Conservation (phyloP, 208 protist genomes). For the Porcisia hertigi region DNA sequence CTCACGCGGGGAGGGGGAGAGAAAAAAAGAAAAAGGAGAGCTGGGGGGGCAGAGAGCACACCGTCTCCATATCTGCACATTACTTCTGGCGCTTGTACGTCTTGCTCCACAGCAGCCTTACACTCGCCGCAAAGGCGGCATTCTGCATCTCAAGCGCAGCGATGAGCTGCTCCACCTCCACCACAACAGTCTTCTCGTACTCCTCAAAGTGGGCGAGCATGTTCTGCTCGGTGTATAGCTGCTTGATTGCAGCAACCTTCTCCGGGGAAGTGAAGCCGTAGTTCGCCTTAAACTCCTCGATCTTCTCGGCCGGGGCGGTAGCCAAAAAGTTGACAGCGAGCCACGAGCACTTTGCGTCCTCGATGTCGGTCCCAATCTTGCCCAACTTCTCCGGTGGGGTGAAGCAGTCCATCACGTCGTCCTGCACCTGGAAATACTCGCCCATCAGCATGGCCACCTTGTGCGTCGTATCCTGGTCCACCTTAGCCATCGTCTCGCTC, state of each 20-base stretch:
- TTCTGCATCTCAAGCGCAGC: constrained; percentile 33
- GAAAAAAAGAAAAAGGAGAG: background rate
- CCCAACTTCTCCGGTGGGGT: constrained; percentile 94
- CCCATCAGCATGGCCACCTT: constrained; percentile 94
- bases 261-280: constrained; percentile 80
- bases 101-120: constrained; percentile 79
- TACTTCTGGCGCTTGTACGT: constrained; percentile 90
- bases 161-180: constrained; percentile 61
- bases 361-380: constrained; percentile 98
- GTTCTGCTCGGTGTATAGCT: constrained; percentile 81
- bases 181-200: constrained; percentile 80
- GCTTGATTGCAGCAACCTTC: constrained; percentile 89
- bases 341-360: constrained; percentile 98
- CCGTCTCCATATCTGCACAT: background rate
- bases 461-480: constrained; percentile 64
- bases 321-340: constrained; percentile 90
- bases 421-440: constrained; percentile 98
- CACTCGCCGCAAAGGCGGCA: constrained; percentile 59
- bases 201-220: constrained; percentile 70
- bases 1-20: background rate
- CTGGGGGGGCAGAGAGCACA: background rate
- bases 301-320: constrained; percentile 54
- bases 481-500: constrained; percentile 53
- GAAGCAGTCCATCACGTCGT: constrained; percentile 98
- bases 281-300: constrained; percentile 85